These are phyloP conservation scores for Lithospermum erythrorhizon DNA, from an alignment of 257 asterid genomes.

Conservation along the genomic window DNA sequence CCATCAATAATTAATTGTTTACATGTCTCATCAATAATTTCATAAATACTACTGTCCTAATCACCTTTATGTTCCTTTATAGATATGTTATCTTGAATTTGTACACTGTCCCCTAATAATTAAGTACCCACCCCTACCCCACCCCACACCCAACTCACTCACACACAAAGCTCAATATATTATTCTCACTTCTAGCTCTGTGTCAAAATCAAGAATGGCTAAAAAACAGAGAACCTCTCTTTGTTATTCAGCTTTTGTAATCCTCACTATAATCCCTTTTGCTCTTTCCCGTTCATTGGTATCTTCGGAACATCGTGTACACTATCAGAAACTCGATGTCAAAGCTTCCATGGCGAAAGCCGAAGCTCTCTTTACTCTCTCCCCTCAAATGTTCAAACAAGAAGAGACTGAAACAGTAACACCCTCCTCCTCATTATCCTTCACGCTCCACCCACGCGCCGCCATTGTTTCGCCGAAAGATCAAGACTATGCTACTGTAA, in stretches of 20 bases:
- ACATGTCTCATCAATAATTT: no score
- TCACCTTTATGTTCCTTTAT: no score
- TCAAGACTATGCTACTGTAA: background rate
- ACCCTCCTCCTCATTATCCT: background rate
- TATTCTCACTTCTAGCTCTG: background rate
- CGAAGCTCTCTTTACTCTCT: background rate
- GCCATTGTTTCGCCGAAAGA: background rate
- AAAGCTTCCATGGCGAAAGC: background rate
- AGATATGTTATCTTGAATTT: no score
- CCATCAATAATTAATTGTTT: no score
- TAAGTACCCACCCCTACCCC: no score
- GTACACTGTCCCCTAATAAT: no score
- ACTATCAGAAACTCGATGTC: conserved; percentile 1
- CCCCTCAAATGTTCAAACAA: background rate
- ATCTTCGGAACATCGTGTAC: background rate
- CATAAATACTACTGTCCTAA: no score
- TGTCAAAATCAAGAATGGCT: background rate
- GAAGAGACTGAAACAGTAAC: background rate
- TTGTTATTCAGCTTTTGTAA: background rate
- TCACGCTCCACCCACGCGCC: conserved; percentile 1
- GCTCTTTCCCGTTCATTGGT: background rate
- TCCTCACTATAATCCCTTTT: background rate
- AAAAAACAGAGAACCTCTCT: background rate
- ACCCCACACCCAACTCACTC: no score
- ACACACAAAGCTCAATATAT: background rate